Evolutionary conservation across 805 yeast genomes (phyloP), one percentile per base, ranked within the genome.

Genomic region (Jamesozyma hellenica): DNA sequence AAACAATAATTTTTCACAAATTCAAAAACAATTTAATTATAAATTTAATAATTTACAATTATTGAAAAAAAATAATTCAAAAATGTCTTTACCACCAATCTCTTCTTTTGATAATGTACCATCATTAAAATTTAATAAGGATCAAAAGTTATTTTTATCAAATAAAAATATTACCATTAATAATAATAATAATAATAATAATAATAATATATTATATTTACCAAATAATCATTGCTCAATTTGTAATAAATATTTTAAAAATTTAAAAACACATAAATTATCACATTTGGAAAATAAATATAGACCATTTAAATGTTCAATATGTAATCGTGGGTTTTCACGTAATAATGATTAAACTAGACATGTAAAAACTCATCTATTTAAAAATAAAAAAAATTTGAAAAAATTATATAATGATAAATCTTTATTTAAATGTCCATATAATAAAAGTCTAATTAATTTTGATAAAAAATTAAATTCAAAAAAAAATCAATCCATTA

Each of bases 331-430:
- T 43, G 94, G 95, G 2, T 87, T 87, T 63, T 84, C 92, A 13
- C 70, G 96, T 43, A 80, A 88, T 32, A 88, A 88, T 57, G 96
- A 87, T 58, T 65, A 88, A 48, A 74, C 80, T 47, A 71, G 96
- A 45, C 96, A 87, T 58, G 77, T 79, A 51, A 86, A 84, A 60
- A 73, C 88, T 42, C 96, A 87, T 11, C 17, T 6, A 12, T 9
- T 14, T 18, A n/a, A n/a, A n/a, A n/a, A n/a, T n/a, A n/a, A n/a
- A n/a, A n/a, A n/a, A n/a, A n/a, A n/a, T n/a, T n/a, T n/a, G n/a
- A 16, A 7, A 3, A 16, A 18, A 3, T 11, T 36, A 9, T 29
- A 40, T 12, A 50, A 49, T 28, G 49, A 47, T 34, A 53, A 53
- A 19, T 56, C 52, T 40, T 40, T 58, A 27, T 87, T 77, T 65